Percentiles rank a stretch among this genome's conserved stretches.
Evolutionary conservation across 2,329 filamentous ascomycete species (phyloP).

Genomic region (Thermothelomyces thermophilus): DNA sequence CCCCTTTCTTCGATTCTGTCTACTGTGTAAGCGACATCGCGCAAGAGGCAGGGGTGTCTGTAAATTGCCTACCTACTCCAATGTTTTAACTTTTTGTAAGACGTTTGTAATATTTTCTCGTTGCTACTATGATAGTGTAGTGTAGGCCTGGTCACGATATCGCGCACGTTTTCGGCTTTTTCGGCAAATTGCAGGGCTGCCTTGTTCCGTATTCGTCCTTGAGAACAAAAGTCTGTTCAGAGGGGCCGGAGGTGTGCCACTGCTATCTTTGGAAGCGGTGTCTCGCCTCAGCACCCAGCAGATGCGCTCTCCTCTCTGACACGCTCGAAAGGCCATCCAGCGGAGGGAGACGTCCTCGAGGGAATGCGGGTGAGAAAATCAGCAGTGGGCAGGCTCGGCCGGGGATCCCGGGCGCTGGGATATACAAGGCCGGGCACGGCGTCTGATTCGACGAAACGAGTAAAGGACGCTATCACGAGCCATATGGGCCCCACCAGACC

Average conservation of each 20-base stretch:
- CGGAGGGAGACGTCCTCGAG: background rate
- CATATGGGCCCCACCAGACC: conserved; percentile 11
- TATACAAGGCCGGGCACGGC: background rate
- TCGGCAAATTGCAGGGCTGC: background rate
- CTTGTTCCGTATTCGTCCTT: conserved; percentile 13
- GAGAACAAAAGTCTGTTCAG: too few species aligned
- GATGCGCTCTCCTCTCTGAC: conserved; percentile 8
- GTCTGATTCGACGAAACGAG: conserved; percentile 11
- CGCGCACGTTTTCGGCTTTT: background rate
- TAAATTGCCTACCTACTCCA: too few species aligned
- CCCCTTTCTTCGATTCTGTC: too few species aligned
- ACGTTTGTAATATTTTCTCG: too few species aligned
- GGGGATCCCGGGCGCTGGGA: background rate
- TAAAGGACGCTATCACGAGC: background rate
- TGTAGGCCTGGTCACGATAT: too few species aligned
- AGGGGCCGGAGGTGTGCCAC: background rate
- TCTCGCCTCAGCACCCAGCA: conserved; percentile 8
- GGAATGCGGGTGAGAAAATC: conserved; percentile 13
- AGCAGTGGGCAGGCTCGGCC: conserved; percentile 5
- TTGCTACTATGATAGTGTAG: too few species aligned
- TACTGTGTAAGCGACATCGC: too few species aligned
- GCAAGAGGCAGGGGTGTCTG: too few species aligned
- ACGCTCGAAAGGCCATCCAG: background rate
- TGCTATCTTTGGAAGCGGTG: conserved; percentile 7
- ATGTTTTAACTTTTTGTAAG: too few species aligned